A percentile compares a stretch with the other conserved stretches of the same genome.
Evolutionary conservation across 805 yeast species (phyloP).

Genomic region (Candida ficus): DNA sequence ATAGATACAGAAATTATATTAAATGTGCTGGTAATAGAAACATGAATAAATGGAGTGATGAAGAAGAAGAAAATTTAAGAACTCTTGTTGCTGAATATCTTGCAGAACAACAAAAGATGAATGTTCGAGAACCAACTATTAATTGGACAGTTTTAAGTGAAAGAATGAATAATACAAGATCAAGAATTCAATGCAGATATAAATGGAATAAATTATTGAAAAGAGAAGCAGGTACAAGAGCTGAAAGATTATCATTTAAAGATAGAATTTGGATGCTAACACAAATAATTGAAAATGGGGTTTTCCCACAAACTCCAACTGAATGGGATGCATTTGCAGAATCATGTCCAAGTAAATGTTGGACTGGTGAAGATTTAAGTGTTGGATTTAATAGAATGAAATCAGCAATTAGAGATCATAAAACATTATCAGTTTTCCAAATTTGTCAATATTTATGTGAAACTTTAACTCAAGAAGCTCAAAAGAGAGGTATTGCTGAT

Average conservation of each 20-base stretch:
- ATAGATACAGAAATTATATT: conserved; percentile 92
- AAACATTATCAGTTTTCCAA: conserved; percentile 33
- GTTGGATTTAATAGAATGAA: conserved; percentile 59
- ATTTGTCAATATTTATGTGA: too few relatives aligned
- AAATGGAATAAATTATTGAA: conserved; percentile 85
- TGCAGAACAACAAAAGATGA: conserved; percentile 26
- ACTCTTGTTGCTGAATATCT: conserved; percentile 49
- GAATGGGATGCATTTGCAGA: conserved; percentile 55
- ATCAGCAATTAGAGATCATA: conserved; percentile 42
- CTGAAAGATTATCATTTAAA: conserved; percentile 37
- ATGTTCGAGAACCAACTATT: conserved; percentile 37
- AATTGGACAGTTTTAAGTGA: conserved; percentile 94
- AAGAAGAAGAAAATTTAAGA: conserved; percentile 62
- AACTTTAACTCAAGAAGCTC: conserved; percentile 14
- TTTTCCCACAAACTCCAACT: conserved; percentile 36
- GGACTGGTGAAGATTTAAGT: conserved; percentile 60
- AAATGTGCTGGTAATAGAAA: conserved; percentile 81
- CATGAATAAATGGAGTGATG: conserved; percentile 71
- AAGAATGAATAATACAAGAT: conserved; percentile 80
- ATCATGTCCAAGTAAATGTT: conserved; percentile 37
- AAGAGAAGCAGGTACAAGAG: conserved; percentile 45
- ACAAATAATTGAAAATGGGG: conserved; percentile 39
- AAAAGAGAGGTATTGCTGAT: conserved; percentile 12
- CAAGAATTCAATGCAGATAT: conserved; percentile 91
- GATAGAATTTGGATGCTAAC: conserved; percentile 48